A percentile compares a stretch with the other conserved stretches of the same genome.
These are phyloP conservation scores for Trametes cingulata DNA, from an alignment of 768 basidiomycete genomes.

Conservation along the genomic window DNA sequence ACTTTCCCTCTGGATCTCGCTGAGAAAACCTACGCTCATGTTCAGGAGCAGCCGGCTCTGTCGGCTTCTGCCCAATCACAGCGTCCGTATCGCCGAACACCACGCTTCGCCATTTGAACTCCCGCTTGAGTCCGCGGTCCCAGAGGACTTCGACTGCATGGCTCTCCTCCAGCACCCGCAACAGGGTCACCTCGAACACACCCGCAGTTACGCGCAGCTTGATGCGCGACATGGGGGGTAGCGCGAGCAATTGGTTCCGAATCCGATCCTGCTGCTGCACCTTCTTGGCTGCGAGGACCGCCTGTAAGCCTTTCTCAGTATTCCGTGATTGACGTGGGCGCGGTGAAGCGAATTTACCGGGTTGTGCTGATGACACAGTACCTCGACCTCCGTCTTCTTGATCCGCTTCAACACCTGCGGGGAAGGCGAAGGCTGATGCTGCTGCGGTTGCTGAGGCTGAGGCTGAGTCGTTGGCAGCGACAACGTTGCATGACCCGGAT, in stretches of 20 bases:
- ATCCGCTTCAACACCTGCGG: slow-evolving; percentile 59
- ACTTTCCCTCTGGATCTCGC: background rate
- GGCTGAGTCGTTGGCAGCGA: background rate
- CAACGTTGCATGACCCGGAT: slow-evolving; percentile 14
- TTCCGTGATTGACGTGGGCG: background rate
- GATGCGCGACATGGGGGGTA: slow-evolving; percentile 73
- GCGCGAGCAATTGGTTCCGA: slow-evolving; percentile 63
- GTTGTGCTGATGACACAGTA: slow-evolving; percentile 87
- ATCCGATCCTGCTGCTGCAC: slow-evolving; percentile 76
- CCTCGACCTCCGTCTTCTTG: slow-evolving; percentile 71
- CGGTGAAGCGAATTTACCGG: slow-evolving; percentile 57
- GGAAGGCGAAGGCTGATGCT: slow-evolving; percentile 1
- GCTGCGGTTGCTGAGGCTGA: background rate
- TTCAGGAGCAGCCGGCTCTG: slow-evolving; percentile 50
- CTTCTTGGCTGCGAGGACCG: slow-evolving; percentile 71
- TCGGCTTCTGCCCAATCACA: slow-evolving; percentile 72
- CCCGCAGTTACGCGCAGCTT: slow-evolving; percentile 84
- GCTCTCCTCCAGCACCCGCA: slow-evolving; percentile 68
- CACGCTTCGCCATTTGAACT: slow-evolving; percentile 83
- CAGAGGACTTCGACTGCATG: slow-evolving; percentile 79
- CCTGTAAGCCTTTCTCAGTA: slow-evolving; percentile 43
- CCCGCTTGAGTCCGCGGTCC: slow-evolving; percentile 70
- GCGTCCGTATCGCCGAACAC: slow-evolving; percentile 74
- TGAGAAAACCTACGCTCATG: slow-evolving; percentile 24
- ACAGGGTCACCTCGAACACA: slow-evolving; percentile 81